These are phyloP conservation scores for Penstemon eatonii DNA, from an alignment of 257 asterid species.

Conservation along the genomic window DNA sequence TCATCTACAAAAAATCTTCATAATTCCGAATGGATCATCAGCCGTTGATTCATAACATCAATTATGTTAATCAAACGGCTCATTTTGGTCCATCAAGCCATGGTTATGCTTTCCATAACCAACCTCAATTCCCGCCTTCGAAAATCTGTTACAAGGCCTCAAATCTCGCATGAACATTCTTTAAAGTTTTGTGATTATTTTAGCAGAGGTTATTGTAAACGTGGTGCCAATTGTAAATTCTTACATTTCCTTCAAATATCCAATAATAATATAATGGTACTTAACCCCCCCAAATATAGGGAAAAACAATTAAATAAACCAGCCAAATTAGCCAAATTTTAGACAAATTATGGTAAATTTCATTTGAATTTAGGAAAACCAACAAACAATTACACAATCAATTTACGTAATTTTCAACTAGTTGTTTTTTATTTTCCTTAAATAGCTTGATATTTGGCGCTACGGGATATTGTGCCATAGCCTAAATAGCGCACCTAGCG, in stretches of 20 bases:
- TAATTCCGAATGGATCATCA: conserved; percentile 6
- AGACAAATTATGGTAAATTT: too few relatives aligned
- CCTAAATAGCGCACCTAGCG: too few relatives aligned
- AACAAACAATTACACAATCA: too few relatives aligned
- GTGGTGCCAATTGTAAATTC: conserved; percentile 37
- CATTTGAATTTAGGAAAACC: too few relatives aligned
- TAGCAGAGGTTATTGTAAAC: conserved; percentile 33
- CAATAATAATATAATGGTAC: conserved; percentile 29
- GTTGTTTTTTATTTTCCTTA: too few relatives aligned
- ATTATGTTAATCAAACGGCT: background rate
- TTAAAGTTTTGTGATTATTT: conserved; percentile 28
- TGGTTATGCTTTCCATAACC: background rate
- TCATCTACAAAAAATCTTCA: conserved; percentile 2
- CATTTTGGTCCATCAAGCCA: background rate
- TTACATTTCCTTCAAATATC: conserved; percentile 28
- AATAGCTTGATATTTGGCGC: too few relatives aligned
- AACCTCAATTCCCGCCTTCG: conserved; percentile 1
- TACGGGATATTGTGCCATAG: too few relatives aligned
- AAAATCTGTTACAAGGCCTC: background rate
- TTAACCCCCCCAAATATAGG: conserved; percentile 12
- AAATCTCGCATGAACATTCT: background rate
- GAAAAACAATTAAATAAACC: too few relatives aligned
- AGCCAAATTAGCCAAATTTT: too few relatives aligned
- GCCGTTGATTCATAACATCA: background rate
- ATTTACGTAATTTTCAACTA: too few relatives aligned